Percentiles rank a stretch among this genome's conserved stretches.
Conservation (phyloP, 345 rosid genomes). For the Litchi chinensis region DNA sequence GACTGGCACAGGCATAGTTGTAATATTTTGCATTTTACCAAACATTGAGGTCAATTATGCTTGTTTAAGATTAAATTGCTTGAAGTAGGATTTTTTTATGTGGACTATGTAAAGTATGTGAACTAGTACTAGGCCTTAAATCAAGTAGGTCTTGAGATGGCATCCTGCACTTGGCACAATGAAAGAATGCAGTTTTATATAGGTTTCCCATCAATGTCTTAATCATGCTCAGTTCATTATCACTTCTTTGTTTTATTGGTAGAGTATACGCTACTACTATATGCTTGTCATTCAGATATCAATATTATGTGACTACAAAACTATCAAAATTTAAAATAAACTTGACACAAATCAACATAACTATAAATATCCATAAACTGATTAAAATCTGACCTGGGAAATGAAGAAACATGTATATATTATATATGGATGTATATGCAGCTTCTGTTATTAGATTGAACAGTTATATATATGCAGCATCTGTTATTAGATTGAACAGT, state of each 20-base stretch:
- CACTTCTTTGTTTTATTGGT: too few species aligned
- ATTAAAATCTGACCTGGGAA: not conserved
- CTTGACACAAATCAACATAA: too few species aligned
- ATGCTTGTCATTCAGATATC: too few species aligned
- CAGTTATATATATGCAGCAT: not conserved
- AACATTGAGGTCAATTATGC: not conserved
- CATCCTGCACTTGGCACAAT: not conserved
- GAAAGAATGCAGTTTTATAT: too few species aligned
- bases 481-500: not conserved
- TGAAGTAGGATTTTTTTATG: not conserved
- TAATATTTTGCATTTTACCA: slow-evolving; percentile 17
- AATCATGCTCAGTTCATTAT: too few species aligned
- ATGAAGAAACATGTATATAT: not conserved
- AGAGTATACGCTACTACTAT: too few species aligned
- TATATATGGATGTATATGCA: not conserved
- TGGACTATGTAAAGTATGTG: not conserved
- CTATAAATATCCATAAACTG: not conserved
- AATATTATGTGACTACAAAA: too few species aligned
- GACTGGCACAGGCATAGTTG: not conserved
- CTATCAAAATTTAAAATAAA: too few species aligned
- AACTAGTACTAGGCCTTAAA: not conserved
- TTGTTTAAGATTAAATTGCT: not conserved
- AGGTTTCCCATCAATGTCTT: too few species aligned
- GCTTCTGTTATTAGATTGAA: not conserved
- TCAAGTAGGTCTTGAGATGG: slow-evolving; percentile 7